phyloP scores from a whole-genome alignment of 1,139 yeast genomes.

The Lodderomyces theae region DNA sequence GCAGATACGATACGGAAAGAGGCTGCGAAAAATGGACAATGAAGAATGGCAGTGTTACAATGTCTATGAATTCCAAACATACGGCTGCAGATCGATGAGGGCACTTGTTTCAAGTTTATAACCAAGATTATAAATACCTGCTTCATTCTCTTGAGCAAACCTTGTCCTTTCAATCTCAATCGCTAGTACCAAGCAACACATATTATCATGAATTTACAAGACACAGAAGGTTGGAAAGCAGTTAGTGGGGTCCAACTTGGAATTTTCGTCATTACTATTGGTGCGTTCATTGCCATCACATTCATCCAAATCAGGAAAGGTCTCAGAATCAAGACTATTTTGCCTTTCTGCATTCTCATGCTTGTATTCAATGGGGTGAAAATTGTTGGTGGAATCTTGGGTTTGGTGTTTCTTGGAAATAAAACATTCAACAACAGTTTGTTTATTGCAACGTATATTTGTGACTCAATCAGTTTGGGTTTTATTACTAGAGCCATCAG shows the following conservation, averaged over 20 bases:
- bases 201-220: neutral
- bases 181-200: neutral
- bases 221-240: constrained; percentile 10
- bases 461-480: constrained; percentile 15
- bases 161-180: neutral
- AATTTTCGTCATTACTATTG: constrained; percentile 7
- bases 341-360: constrained; percentile 9
- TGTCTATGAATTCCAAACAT: too few relatives aligned
- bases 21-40: neutral
- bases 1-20: neutral
- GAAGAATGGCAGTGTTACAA: too few relatives aligned
- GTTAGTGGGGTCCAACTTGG: constrained; percentile 12
- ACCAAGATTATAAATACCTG: neutral
- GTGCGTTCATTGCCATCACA: constrained; percentile 8
- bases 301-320: constrained; percentile 5
- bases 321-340: constrained; percentile 5
- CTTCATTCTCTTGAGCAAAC: neutral
- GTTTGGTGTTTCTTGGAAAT: constrained; percentile 12
- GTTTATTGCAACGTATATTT: constrained; percentile 15
- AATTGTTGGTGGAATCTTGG: constrained; percentile 12
- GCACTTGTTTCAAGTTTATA: too few relatives aligned
- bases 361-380: constrained; percentile 11
- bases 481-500: constrained; percentile 11
- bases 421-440: constrained; percentile 8
- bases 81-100: too few relatives aligned